Evolutionary conservation across 805 yeast genomes (phyloP).

Genomic region (Suhomyces faveliae): DNA sequence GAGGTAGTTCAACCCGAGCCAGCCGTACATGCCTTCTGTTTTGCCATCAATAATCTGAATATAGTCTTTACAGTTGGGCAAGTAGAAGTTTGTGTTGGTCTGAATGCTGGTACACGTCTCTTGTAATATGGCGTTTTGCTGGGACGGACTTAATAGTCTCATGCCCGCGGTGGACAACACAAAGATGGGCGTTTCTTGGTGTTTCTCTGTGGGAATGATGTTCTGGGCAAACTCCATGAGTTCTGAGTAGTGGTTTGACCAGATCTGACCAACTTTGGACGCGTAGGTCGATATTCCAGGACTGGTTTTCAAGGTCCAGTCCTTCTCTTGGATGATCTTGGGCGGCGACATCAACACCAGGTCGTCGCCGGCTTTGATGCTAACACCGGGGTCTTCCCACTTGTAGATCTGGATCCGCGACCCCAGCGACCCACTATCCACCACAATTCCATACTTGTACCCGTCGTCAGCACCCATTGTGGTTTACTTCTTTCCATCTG

Average conservation of each 20-base stretch:
- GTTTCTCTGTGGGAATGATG: slow-evolving; percentile 63
- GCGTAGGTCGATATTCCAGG: slow-evolving; percentile 81
- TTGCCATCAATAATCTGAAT: slow-evolving; percentile 91
- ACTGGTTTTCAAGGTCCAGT: slow-evolving; percentile 68
- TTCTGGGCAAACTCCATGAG: slow-evolving; percentile 67
- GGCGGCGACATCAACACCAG: slow-evolving; percentile 60
- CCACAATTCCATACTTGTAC: slow-evolving; percentile 72
- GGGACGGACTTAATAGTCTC: slow-evolving; percentile 65
- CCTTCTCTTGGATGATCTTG: slow-evolving; percentile 55
- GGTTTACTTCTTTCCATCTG: background rate
- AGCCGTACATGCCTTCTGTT: slow-evolving; percentile 92
- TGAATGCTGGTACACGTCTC: slow-evolving; percentile 60
- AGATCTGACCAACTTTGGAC: slow-evolving; percentile 53
- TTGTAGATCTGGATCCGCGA: slow-evolving; percentile 80
- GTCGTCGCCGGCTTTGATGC: slow-evolving; percentile 24
- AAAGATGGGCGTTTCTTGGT: slow-evolving; percentile 75
- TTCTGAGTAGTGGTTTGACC: slow-evolving; percentile 66
- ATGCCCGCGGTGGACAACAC: slow-evolving; percentile 97
- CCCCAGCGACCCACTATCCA: slow-evolving; percentile 96
- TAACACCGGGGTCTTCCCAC: slow-evolving; percentile 56
- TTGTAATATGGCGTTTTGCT: slow-evolving; percentile 52
- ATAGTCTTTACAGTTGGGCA: slow-evolving; percentile 64
- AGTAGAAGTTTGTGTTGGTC: slow-evolving; percentile 52
- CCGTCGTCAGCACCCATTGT: slow-evolving; percentile 2
- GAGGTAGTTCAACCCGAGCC: slow-evolving; percentile 88